Base-by-base conservation (phyloP, 1,284 basidiomycete genomes). In the Boletellus deceptivus region DNA sequence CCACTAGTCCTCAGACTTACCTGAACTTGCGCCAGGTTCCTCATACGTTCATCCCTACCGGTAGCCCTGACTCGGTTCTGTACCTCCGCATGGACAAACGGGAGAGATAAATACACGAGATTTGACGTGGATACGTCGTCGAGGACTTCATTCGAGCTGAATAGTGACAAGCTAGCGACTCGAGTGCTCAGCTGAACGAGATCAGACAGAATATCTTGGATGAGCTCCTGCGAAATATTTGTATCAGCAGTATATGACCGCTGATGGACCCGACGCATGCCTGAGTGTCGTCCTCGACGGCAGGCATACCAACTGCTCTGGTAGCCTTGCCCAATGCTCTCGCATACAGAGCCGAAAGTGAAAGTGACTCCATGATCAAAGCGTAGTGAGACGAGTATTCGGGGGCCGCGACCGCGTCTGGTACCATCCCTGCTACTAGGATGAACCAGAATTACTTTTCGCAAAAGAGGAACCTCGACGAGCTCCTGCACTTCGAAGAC, bases 61-160 rank as follows among this genome's bases (percentile, higher is more conserved):
- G 72, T 75, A 0, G 84, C 77, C 53, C 77, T 78, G n/a, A 83
- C 70, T 44, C 85, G 79, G 41, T 82, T 78, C 60, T 86, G 80
- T n/a, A 90, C 77, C 60, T 94, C 86, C 8, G 85, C 85, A 29
- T 78, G 67, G 20, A 86, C 78, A 68, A 82, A 94, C 0, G 88
- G 84, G 0, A 92, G 82, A 41, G 84, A 76, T 48, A 97, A 79
- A 70, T 93, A 97, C 9, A 87, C 74, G 43, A 97, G 71, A 69
- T 94, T 84, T 29, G 76, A 73, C 10, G 93, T 93, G 1, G 88
- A 79, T 38, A 98, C 81, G 68, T 98, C 94, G 43, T 93, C 89
- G 20, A 92, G 70, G 1, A 75, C 75, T 66, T 98, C 94, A 64
- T 97, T 97, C 8, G 86, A 75, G 49, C 91, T 93, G 70, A 96